Conservation (phyloP, 129 eudicot species). For the Erigeron canadensis region DNA sequence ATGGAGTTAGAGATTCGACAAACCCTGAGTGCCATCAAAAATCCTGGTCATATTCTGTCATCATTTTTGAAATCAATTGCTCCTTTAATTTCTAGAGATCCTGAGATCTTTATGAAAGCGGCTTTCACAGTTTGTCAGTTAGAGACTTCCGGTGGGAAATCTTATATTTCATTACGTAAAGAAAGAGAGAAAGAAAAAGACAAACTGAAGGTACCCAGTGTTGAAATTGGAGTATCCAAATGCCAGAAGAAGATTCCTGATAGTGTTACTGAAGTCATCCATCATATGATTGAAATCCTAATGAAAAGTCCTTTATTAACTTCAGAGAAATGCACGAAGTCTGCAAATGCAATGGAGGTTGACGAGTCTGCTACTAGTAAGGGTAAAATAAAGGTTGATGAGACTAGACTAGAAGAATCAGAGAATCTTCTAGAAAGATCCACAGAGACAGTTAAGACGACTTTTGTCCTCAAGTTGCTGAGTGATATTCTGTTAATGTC, state of each 20-base stretch:
- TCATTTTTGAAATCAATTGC: background rate
- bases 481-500: constrained; percentile 6
- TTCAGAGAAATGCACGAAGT: background rate
- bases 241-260: constrained; percentile 1
- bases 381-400: background rate
- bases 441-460: background rate
- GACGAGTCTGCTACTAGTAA: background rate
- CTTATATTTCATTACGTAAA: background rate
- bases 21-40: background rate
- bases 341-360: background rate
- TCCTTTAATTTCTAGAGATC: background rate
- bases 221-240: constrained; percentile 1
- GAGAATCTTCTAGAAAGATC: background rate
- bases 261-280: background rate
- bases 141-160: background rate
- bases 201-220: background rate
- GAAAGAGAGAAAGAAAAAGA: constrained; percentile 1
- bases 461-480: background rate
- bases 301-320: background rate
- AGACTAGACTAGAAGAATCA: background rate
- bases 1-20: constrained; percentile 10
- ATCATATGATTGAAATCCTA: background rate
- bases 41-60: background rate
- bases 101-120: constrained; percentile 1
- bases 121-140: background rate